Evolutionary conservation across 371 early-diverging fungal genomes (phyloP).

Genomic region (Apophysomyces variabilis): DNA sequence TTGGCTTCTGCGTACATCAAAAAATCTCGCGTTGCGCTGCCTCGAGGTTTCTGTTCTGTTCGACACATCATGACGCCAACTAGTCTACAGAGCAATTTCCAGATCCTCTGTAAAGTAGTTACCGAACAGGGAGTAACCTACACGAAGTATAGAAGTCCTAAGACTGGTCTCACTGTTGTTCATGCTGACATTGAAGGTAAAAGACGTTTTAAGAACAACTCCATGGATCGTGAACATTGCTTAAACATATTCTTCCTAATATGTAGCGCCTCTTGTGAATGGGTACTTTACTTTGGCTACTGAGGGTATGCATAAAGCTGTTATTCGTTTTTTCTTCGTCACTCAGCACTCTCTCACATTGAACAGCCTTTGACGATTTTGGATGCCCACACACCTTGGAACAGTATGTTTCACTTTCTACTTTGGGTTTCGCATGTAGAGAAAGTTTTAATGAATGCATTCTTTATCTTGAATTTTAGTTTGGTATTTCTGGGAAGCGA

Average conservation of each 20-base stretch:
- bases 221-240: constrained; percentile 2
- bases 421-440: background rate
- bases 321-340: background rate
- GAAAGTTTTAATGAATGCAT: background rate
- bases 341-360: background rate
- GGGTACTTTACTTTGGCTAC: constrained; percentile 71
- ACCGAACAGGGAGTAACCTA: constrained; percentile 52
- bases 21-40: constrained; percentile 8
- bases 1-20: too few relatives aligned
- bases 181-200: constrained; percentile 68
- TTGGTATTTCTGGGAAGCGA: constrained; percentile 71
- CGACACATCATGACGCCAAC: background rate
- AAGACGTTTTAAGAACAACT: background rate
- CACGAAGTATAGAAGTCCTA: constrained; percentile 60
- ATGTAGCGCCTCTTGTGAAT: constrained; percentile 64
- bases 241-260: background rate
- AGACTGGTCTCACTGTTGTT: constrained; percentile 65
- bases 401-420: constrained; percentile 50
- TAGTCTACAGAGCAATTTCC: constrained; percentile 23
- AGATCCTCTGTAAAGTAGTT: constrained; percentile 39
- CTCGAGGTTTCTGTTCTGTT: constrained; percentile 40
- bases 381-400: constrained; percentile 75
- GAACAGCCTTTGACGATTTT: constrained; percentile 68
- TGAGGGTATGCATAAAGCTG: constrained; percentile 48
- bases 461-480: constrained; percentile 27